A percentile compares a stretch with the other conserved stretches of the same genome.
Evolutionary conservation across 768 basidiomycete species (phyloP).

Genomic region (Tricholoma saponaceum): DNA sequence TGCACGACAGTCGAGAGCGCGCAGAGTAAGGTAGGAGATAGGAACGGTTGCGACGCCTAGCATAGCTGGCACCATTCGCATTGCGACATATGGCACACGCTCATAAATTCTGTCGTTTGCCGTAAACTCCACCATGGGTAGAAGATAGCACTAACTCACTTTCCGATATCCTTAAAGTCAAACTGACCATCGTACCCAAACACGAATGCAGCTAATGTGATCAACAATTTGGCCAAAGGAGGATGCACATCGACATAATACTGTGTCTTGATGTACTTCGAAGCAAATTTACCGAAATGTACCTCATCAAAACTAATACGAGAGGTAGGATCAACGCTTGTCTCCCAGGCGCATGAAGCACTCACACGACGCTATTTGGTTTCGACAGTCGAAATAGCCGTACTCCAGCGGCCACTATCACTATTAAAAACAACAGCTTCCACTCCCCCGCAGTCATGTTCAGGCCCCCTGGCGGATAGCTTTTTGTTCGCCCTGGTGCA

Average conservation of each 20-base stretch:
- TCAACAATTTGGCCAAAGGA: constrained; percentile 91
- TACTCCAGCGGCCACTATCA: constrained; percentile 73
- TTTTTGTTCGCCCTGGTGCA: constrained; percentile 43
- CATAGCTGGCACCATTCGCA: constrained; percentile 92
- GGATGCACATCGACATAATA: constrained; percentile 97
- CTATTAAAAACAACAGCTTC: constrained; percentile 64
- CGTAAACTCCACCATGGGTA: background rate
- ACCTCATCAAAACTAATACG: constrained; percentile 88
- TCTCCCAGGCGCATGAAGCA: constrained; percentile 11
- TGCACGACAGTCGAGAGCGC: constrained; percentile 86
- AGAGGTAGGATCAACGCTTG: background rate
- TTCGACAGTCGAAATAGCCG: constrained; percentile 81
- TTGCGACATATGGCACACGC: constrained; percentile 89
- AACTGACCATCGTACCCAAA: constrained; percentile 90
- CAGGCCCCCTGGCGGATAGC: constrained; percentile 54
- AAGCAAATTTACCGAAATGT: constrained; percentile 96
- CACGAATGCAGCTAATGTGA: constrained; percentile 85
- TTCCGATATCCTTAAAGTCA: constrained; percentile 97
- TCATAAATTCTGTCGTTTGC: constrained; percentile 60
- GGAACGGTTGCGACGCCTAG: constrained; percentile 90
- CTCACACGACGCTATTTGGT: constrained; percentile 91
- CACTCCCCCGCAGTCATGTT: constrained; percentile 69
- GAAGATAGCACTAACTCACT: constrained; percentile 46
- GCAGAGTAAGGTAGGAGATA: constrained; percentile 88
- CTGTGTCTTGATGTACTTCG: constrained; percentile 87